Base-by-base conservation (phyloP, 805 yeast species). In the Pichia paraexigua region DNA sequence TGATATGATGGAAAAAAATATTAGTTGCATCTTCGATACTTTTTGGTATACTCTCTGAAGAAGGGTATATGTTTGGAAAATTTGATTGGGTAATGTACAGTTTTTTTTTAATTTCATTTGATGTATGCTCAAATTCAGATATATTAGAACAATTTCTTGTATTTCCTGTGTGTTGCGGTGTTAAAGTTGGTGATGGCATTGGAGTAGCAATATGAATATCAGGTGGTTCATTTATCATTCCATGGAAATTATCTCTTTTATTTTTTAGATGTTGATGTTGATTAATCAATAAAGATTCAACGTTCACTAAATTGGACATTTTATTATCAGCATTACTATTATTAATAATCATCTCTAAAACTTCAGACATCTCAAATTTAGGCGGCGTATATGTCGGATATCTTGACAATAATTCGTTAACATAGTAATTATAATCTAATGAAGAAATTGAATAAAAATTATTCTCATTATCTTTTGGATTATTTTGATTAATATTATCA, bases 21-120 rank as follows among this genome's bases (percentile, higher is more conserved):
- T 77, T 77, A 24, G 87, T 75, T 0, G 97, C 97, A 63, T 92
- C 96, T 45, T 76, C 71, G 28, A 91, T 81, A 54, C 95, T 89
- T 41, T 69, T 75, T 0, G 97, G 97, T 0, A 82, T 80, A 6
- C 63, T 71, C 18, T 57, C 46, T 3, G 52, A 41, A 17, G 57
- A 56, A 5, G 71, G 70, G 49, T 64, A 64, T 32, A 68, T 56
- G 48, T 68, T 68, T 4, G 67, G 71, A 49, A 51, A 66, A 47
- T 58, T 59, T 1, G 67, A 66, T 49, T 63, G 68, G 12, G 70
- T 64, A 21, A 64, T 56, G 49, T 64, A 69, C 54, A 65, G 53
- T 47, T 60, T 67, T 53, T 65, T 67, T 28, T 61, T 65, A 9
- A 59, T 61, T 43, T 64, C 69, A n/a, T 63, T 63, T 42, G 63